Evolutionary conservation across 495 filamentous ascomycete genomes (phyloP).

Genomic region (Penicillium daleae): DNA sequence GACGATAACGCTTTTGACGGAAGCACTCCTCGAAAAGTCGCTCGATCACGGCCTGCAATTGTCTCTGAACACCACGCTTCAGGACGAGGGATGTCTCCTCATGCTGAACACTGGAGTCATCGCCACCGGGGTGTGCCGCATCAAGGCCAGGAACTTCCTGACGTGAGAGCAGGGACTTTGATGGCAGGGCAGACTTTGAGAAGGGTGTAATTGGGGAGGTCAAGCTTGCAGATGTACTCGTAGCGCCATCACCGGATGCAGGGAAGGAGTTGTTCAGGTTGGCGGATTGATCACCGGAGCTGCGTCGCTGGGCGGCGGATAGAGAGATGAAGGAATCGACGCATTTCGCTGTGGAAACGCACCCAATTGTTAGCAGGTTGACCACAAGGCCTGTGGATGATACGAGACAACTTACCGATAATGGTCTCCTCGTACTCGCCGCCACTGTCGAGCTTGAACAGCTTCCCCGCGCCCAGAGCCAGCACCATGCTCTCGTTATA

Average conservation of each 20-base stretch:
- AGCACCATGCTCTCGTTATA: constrained; percentile 99
- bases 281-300: constrained; percentile 59
- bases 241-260: constrained; percentile 59
- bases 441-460: constrained; percentile 88
- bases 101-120: constrained; percentile 54
- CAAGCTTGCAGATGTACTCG: constrained; percentile 70
- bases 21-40: constrained; percentile 91
- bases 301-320: constrained; percentile 68
- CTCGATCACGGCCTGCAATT: constrained; percentile 81
- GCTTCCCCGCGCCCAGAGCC: constrained; percentile 90
- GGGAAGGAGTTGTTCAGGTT: constrained; percentile 76
- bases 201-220: constrained; percentile 91
- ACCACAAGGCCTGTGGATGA: not conserved
- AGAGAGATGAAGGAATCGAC: constrained; percentile 96
- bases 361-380: not conserved
- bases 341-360: constrained; percentile 69
- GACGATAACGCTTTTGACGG: constrained; percentile 81
- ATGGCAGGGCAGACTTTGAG: constrained; percentile 86
- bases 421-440: constrained; percentile 99
- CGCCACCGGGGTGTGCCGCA: constrained; percentile 56
- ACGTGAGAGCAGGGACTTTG: constrained; percentile 89
- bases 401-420: constrained; percentile 56
- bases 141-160: constrained; percentile 67
- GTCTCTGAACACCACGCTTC: constrained; percentile 63
- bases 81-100: constrained; percentile 59